Evolutionary conservation across 371 early-diverging fungal species (phyloP), one percentile per base, ranked within the genome.

Genomic region (Rhizopus sp.): DNA sequence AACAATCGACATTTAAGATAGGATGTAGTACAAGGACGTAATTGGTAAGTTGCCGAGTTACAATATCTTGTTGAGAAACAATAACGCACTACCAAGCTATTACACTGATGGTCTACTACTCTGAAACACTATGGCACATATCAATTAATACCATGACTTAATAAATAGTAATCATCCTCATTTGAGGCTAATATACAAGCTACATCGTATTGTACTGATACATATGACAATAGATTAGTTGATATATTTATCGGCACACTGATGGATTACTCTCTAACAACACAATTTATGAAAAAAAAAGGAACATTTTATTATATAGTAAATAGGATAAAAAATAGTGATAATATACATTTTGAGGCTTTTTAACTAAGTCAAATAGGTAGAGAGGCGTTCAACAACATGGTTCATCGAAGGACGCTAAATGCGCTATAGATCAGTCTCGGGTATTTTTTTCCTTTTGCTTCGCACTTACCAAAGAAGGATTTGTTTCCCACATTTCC

Each of bases 401-500:
- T 63, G 63, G 16, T 59, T 68, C 68, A 68, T 68, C 0, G 68
- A 68, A 16, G 68, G 68, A 6, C 63, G 45, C 63, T 63, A 0
- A 33, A 30, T 39, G 9, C n/a, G 38, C 34, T 4, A 39, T 32
- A 5, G 46, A 23, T 15, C 40, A 23, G n/a, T 3, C 16, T 44
- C 10, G 17, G 31, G 39, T 53, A n/a, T 33, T 23, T 40, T 7
- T 4, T 10, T 7, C n/a, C 8, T 16, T 10, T 46, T 38, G 42
- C 3, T 23, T 50, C 3, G 15, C 10, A 7, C 47, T 59, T 77
- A 82, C 85, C 73, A 64, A 61, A 9, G 50, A 66, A 32, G 89
- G 78, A 33, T 85, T 78, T 47, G 81, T 78, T 31, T 83, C 78
- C 91, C 89, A 91, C 89, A 89, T 91, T 16, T 85, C 81, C 66